Percentiles rank a stretch among this genome's conserved stretches.
These are phyloP conservation scores for Rhizoctonia solani DNA, from an alignment of 1,284 basidiomycete species.

Conservation along the genomic window DNA sequence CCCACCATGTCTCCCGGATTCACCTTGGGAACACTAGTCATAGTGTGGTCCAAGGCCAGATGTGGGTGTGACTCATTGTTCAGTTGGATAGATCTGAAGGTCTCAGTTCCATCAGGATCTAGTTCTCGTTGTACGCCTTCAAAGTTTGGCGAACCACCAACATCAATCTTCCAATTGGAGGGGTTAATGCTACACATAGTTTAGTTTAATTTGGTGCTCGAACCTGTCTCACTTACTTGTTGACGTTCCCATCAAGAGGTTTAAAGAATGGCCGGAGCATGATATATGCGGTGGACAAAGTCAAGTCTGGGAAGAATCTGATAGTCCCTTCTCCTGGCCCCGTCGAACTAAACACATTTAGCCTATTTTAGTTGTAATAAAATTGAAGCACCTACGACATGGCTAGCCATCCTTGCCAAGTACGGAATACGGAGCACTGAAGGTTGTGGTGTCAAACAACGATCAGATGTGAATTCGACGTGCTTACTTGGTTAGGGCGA, in stretches of 20 bases:
- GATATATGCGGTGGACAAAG: constrained; percentile 75
- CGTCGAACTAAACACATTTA: constrained; percentile 61
- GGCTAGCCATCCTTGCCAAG: constrained; percentile 79
- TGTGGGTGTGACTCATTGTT: constrained; percentile 65
- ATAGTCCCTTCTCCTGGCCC: constrained; percentile 58
- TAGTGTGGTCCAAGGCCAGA: constrained; percentile 67
- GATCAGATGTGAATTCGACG: constrained; percentile 44
- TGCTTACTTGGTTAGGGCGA: constrained; percentile 57
- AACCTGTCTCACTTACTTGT: not conserved
- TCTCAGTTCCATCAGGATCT: constrained; percentile 6
- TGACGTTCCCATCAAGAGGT: constrained; percentile 47
- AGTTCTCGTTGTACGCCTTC: constrained; percentile 30
- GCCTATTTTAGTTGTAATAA: constrained; percentile 6
- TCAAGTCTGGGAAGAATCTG: constrained; percentile 72
- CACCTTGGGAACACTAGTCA: constrained; percentile 71
- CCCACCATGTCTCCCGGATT: constrained; percentile 64
- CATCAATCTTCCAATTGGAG: constrained; percentile 74
- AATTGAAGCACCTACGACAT: constrained; percentile 54
- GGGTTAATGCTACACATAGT: constrained; percentile 48
- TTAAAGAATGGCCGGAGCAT: constrained; percentile 85
- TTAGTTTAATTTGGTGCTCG: constrained; percentile 35
- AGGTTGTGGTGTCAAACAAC: not conserved
- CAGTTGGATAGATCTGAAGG: constrained; percentile 44
- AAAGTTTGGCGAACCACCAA: constrained; percentile 31
- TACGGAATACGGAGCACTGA: constrained; percentile 68